phyloP scores from a whole-genome alignment of 371 early-diverging fungal species.

The Zychaea mexicana region DNA sequence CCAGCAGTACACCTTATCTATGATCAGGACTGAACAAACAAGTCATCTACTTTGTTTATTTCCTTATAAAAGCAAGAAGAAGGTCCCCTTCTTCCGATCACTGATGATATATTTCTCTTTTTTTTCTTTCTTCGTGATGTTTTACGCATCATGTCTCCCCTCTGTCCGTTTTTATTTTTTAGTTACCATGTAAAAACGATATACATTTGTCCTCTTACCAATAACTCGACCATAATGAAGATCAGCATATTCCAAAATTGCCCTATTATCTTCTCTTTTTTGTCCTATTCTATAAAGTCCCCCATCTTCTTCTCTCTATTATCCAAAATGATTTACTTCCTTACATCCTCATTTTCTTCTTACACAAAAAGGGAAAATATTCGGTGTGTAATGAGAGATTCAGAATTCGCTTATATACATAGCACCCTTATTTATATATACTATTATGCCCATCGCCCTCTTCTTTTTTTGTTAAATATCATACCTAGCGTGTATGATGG shows the following conservation, averaged over 20 bases:
- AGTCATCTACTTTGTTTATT: neutral
- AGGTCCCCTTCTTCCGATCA: no score
- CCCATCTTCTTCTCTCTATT: neutral
- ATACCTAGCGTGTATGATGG: neutral
- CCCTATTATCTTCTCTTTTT: neutral
- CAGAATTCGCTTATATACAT: neutral
- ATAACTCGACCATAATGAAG: neutral
- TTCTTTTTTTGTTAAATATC: neutral
- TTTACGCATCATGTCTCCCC: neutral
- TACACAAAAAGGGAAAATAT: no score
- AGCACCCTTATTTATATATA: neutral
- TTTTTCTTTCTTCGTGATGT: neutral
- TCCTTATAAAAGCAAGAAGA: no score
- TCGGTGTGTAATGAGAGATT: neutral
- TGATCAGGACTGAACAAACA: neutral
- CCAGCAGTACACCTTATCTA: neutral
- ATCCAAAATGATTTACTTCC: neutral
- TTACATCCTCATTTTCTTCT: no score
- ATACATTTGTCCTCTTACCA: neutral
- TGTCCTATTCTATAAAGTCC: neutral
- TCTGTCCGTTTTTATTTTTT: neutral
- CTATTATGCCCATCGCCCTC: neutral
- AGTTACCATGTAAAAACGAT: neutral
- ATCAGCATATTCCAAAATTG: neutral
- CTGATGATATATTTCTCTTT: neutral